These are phyloP conservation scores for Gossypium trilobum DNA, from an alignment of 441 rosid species.

Conservation along the genomic window DNA sequence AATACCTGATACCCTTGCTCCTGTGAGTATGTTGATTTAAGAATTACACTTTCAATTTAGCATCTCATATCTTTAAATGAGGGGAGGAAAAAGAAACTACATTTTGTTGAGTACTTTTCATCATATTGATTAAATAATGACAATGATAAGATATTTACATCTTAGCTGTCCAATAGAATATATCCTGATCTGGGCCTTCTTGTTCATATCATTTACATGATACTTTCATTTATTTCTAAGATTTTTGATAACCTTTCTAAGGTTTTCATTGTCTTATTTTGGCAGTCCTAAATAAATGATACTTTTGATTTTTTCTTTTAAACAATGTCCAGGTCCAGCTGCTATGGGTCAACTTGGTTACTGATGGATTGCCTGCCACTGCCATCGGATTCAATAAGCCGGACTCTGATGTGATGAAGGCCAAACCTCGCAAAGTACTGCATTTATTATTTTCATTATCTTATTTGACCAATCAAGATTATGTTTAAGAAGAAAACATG, in stretches of 20 bases:
- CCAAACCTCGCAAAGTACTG: conserved; percentile 91
- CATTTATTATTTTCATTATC: conserved; percentile 4
- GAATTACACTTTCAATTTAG: background rate
- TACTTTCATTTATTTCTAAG: background rate
- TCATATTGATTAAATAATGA: conserved; percentile 7
- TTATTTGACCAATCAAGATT: background rate
- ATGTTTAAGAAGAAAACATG: conserved; percentile 1
- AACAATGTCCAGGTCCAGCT: conserved; percentile 68
- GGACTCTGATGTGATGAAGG: conserved; percentile 94
- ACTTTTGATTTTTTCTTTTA: conserved; percentile 8
- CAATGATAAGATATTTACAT: background rate
- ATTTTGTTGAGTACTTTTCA: background rate
- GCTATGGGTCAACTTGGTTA: conserved; percentile 96
- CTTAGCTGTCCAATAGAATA: background rate
- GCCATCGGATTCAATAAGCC: conserved; percentile 98
- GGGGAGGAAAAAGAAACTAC: background rate
- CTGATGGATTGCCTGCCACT: conserved; percentile 99
- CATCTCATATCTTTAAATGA: background rate
- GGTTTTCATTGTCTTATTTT: background rate
- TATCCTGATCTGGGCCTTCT: background rate
- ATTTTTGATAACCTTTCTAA: background rate
- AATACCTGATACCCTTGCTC: conserved; percentile 95
- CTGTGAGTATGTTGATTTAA: conserved; percentile 54
- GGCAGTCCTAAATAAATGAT: background rate
- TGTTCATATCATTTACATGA: background rate